These are phyloP conservation scores for Talaromyces funiculosus DNA, from an alignment of 2,329 filamentous ascomycete species.

Conservation along the genomic window DNA sequence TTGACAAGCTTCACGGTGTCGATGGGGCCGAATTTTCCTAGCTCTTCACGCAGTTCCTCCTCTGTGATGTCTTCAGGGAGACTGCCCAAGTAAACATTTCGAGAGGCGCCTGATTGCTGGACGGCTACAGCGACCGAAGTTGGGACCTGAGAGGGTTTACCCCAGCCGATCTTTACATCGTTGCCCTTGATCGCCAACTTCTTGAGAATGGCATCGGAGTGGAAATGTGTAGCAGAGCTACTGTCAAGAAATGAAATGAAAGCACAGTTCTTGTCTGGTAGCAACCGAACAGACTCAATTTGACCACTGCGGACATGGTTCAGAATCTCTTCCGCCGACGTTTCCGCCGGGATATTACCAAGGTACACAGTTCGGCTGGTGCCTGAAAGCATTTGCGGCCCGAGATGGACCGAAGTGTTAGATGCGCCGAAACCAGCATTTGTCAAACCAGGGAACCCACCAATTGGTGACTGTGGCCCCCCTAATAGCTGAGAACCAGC, in stretches of 20 bases:
- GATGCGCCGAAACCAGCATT: constrained; percentile 58
- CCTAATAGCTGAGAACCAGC: constrained; percentile 74
- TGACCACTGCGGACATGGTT: constrained; percentile 95
- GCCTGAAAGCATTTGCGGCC: constrained; percentile 74
- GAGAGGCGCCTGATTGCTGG: constrained; percentile 92
- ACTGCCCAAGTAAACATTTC: constrained; percentile 96
- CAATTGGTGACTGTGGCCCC: constrained; percentile 78
- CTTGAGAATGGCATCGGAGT: constrained; percentile 99
- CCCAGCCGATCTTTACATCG: constrained; percentile 99
- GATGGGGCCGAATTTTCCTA: constrained; percentile 93
- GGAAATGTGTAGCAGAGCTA: constrained; percentile 96
- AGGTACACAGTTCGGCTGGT: constrained; percentile 96
- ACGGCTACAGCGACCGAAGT: constrained; percentile 96
- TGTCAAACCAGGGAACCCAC: constrained; percentile 61
- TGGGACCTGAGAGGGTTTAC: constrained; percentile 95
- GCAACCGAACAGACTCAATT: constrained; percentile 94
- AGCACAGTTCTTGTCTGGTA: constrained; percentile 98
- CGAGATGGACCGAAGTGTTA: constrained; percentile 68
- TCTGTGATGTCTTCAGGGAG: constrained; percentile 83
- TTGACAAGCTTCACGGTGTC: constrained; percentile 97
- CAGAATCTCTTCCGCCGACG: constrained; percentile 90
- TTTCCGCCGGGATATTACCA: constrained; percentile 97
- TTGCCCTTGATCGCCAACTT: constrained; percentile 98
- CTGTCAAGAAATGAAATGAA: constrained; percentile 99
- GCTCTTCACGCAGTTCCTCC: constrained; percentile 86